Evolutionary conservation across 495 filamentous ascomycete genomes (phyloP).

Genomic region (Daldinia childiae): DNA sequence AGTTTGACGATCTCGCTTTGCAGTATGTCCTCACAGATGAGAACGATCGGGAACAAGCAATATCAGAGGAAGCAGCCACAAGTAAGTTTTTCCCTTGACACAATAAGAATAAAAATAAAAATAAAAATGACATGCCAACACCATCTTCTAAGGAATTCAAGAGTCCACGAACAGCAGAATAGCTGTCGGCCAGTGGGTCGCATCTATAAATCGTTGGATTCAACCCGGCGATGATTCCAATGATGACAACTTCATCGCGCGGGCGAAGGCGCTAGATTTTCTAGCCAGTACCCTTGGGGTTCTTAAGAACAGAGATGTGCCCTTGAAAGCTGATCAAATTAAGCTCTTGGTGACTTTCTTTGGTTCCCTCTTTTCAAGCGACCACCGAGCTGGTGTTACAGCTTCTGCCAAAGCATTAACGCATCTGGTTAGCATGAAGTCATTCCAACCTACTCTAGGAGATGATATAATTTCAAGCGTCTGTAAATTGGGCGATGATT

Average conservation of each 20-base stretch:
- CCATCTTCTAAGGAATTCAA: slow-evolving; percentile 49
- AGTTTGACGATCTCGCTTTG: slow-evolving; percentile 58
- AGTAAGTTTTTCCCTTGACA: slow-evolving; percentile 37
- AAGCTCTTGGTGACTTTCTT: slow-evolving; percentile 58
- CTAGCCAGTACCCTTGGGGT: slow-evolving; percentile 56
- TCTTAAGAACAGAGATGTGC: slow-evolving; percentile 45
- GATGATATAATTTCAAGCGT: slow-evolving; percentile 54
- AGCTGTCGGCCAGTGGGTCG: slow-evolving; percentile 58
- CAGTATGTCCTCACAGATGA: slow-evolving; percentile 61
- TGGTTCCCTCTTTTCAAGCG: slow-evolving; percentile 59
- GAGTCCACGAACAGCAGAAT: slow-evolving; percentile 52
- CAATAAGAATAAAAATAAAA: background rate
- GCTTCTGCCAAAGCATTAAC: slow-evolving; percentile 59
- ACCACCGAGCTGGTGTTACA: slow-evolving; percentile 60
- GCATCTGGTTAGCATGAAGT: slow-evolving; percentile 54
- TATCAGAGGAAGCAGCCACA: slow-evolving; percentile 54
- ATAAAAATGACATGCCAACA: slow-evolving; percentile 15
- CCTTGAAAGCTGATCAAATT: slow-evolving; percentile 55
- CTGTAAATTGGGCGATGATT: slow-evolving; percentile 58
- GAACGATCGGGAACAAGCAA: slow-evolving; percentile 43
- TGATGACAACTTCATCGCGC: slow-evolving; percentile 54
- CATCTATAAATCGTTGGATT: slow-evolving; percentile 60
- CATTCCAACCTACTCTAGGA: slow-evolving; percentile 55
- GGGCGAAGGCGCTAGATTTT: slow-evolving; percentile 57
- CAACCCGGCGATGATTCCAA: slow-evolving; percentile 46